Conservation (phyloP, 1,139 yeast species). For the Debaryomyces singareniensis region DNA sequence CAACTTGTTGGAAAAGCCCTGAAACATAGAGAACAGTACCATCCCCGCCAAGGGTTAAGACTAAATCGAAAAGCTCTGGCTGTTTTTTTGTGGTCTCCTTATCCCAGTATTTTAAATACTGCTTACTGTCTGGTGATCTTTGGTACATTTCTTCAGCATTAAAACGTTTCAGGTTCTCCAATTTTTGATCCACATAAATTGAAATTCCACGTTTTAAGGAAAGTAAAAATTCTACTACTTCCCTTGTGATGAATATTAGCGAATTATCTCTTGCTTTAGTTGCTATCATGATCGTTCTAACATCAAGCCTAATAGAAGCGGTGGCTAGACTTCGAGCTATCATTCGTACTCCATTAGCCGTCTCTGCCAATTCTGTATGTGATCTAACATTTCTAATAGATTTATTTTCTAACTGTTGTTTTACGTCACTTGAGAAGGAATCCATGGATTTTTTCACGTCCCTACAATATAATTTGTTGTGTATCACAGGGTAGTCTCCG, state of each 20-base stretch:
- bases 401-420: slow-evolving; percentile 28
- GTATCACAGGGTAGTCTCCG: slow-evolving; percentile 22
- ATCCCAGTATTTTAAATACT: slow-evolving; percentile 61
- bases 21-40: slow-evolving; percentile 84
- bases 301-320: slow-evolving; percentile 68
- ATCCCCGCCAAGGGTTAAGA: slow-evolving; percentile 81
- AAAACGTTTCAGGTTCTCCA: slow-evolving; percentile 57
- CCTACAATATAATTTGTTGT: slow-evolving; percentile 30
- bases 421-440: slow-evolving; percentile 20
- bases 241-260: slow-evolving; percentile 65
- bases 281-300: slow-evolving; percentile 67
- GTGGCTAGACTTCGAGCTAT: slow-evolving; percentile 68
- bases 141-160: slow-evolving; percentile 38
- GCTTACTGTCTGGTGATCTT: slow-evolving; percentile 34
- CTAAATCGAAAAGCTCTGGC: slow-evolving; percentile 66
- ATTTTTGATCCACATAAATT: slow-evolving; percentile 66
- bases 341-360: slow-evolving; percentile 82
- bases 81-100: slow-evolving; percentile 47
- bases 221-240: slow-evolving; percentile 72
- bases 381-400: slow-evolving; percentile 48
- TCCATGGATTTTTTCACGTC: slow-evolving; percentile 6
- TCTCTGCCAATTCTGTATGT: slow-evolving; percentile 71
- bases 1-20: slow-evolving; percentile 69
- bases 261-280: slow-evolving; percentile 85
- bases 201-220: slow-evolving; percentile 39